Base-by-base conservation (phyloP, 192 early-diverging fungal genomes). In the Coemansia sp. region DNA sequence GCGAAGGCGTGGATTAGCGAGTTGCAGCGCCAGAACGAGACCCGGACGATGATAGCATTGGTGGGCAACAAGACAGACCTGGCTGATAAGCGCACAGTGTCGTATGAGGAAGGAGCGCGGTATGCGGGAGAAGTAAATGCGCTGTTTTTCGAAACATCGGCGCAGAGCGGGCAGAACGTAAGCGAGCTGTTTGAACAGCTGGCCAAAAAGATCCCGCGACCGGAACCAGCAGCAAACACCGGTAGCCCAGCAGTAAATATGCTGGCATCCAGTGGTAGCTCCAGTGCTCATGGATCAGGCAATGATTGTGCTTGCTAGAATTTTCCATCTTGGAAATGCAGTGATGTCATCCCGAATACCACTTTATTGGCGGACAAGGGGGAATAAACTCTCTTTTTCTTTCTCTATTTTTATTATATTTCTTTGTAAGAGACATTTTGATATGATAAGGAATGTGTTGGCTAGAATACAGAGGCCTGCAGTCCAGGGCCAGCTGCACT, bases 21-120 rank as follows among this genome's bases (percentile, higher is more conserved):
- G 67, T 80, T 98, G 47, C 89, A 94, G 75, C 84, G 92, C 58
- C 93, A 97, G 68, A 93, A 92, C 18, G 88, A 91, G 52, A 84
- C 92, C 30, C 85, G 85, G 63, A 93, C 96, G 56, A 89, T 96
- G 53, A 97, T 98, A 81, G 88, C 90, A 8, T 77, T 98, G 54
- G 92, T 92, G 12, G 96, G 94, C 26, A 98, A 98, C 79, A 98
- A 98, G 78, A 70, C 91, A n/a, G 96, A 98, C 66, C 68, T 98
- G 53, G 81, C 73, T 11, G 68, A 76, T 43, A 82, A 86, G 57
- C 77, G 87, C 60, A 84, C 85, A 19, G 83, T 92, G 55, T 78
- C 85, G 36, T 81, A 78, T 37, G 81, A 90, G 67, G 85, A 94
- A 47, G 94, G 88, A 14, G 64, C 67, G 13, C 80, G 78, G n/a